These are phyloP conservation scores for Magnaporthiopsis rhizophila DNA, from an alignment of 2,329 filamentous ascomycete species.

Conservation along the genomic window DNA sequence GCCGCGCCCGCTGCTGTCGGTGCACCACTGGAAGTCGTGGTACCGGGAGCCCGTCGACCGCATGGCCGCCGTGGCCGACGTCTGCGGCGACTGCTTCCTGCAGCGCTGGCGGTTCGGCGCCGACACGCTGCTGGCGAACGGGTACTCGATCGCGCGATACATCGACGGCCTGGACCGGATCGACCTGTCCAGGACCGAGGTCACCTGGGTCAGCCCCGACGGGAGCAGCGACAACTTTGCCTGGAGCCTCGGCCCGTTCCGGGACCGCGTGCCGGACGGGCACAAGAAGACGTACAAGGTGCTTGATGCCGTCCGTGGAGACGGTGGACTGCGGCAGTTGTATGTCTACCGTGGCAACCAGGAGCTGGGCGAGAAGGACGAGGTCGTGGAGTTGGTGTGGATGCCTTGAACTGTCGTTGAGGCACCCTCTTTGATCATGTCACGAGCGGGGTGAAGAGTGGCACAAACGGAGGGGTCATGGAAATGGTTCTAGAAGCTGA, in stretches of 20 bases:
- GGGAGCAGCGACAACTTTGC: conserved; percentile 39
- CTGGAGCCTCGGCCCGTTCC: conserved; percentile 45
- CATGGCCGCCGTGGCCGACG: conserved; percentile 37
- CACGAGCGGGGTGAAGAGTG: too few relatives aligned
- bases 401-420: conserved; percentile 11
- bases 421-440: too few relatives aligned
- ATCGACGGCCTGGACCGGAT: conserved; percentile 28
- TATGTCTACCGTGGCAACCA: conserved; percentile 40
- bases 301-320: conserved; percentile 31
- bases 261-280: conserved; percentile 23
- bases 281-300: conserved; percentile 46
- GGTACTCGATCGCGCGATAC: conserved; percentile 48
- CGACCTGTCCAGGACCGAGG: conserved; percentile 40
- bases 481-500: too few relatives aligned
- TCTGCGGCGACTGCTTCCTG: conserved; percentile 53
- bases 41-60: conserved; percentile 41
- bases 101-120: conserved; percentile 42
- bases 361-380: conserved; percentile 32
- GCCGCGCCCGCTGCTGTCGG: conserved; percentile 37
- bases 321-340: conserved; percentile 42
- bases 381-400: conserved; percentile 43
- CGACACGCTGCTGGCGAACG: conserved; percentile 48
- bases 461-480: too few relatives aligned
- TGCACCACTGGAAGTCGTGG: conserved; percentile 60
- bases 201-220: conserved; percentile 39